Evolutionary conservation across 2,329 filamentous ascomycete species (phyloP).

Genomic region (Dichotomopilus funicola): DNA sequence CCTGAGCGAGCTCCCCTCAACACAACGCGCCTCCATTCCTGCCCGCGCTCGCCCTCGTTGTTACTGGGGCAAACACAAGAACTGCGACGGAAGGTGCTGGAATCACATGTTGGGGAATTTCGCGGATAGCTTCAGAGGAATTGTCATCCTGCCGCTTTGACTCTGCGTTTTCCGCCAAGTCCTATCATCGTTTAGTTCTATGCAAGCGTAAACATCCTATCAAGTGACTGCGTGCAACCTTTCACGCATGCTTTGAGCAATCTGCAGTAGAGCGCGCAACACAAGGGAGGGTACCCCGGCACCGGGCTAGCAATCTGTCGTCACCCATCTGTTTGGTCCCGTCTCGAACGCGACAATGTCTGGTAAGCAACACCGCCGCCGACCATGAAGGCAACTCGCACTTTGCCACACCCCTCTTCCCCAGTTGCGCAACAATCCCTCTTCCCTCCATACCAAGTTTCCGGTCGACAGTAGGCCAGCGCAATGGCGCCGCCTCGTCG

Average conservation of each 20-base stretch:
- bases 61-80: not conserved
- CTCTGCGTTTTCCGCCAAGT: conserved; percentile 11
- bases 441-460: not conserved
- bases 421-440: not conserved
- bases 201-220: conserved; percentile 21
- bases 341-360: conserved; percentile 21
- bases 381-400: not conserved
- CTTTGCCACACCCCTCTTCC: not conserved
- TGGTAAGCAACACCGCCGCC: conserved; percentile 23
- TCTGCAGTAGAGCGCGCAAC: conserved; percentile 17
- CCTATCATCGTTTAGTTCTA: conserved; percentile 11
- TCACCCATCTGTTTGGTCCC: conserved; percentile 1
- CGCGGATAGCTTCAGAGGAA: conserved; percentile 14
- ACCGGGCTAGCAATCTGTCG: conserved; percentile 13
- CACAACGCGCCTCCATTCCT: conserved; percentile 1
- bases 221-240: conserved; percentile 20
- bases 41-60: not conserved
- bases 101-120: conserved; percentile 8
- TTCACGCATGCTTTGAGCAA: conserved; percentile 21
- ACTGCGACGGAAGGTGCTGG: conserved; percentile 4
- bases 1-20: conserved; percentile 2
- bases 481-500: conserved; percentile 9
- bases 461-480: not conserved
- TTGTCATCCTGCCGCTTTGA: conserved; percentile 8
- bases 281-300: conserved; percentile 10